A percentile compares a stretch with the other conserved stretches of the same genome.
phyloP scores from a whole-genome alignment of 257 asterid species.

The Penstemon eatonii region DNA sequence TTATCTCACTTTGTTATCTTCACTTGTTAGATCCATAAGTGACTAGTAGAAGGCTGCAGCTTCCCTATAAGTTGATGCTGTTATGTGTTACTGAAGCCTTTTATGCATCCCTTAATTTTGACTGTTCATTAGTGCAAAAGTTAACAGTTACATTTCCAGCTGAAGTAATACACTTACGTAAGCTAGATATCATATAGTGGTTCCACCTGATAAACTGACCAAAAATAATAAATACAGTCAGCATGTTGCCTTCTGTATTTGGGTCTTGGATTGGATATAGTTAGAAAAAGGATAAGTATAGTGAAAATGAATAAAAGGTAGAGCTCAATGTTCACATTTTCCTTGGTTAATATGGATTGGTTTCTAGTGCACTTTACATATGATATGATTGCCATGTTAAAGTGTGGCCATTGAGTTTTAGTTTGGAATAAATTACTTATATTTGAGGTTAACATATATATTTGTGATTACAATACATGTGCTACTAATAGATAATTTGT shows the following conservation, averaged over 20 bases:
- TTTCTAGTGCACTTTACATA: neutral
- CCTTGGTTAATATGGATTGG: neutral
- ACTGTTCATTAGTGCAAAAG: neutral
- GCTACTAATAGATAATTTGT: constrained; percentile 19
- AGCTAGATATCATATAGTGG: neutral
- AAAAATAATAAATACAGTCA: neutral
- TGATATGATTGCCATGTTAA: neutral
- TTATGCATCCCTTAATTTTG: neutral
- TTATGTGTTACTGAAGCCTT: no score
- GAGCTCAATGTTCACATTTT: no score
- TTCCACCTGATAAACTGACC: neutral
- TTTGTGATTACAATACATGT: neutral
- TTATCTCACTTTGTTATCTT: neutral
- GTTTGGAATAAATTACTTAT: neutral
- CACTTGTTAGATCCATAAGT: no score
- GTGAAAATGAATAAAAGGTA: no score
- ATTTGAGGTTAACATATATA: neutral
- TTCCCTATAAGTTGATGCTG: no score
- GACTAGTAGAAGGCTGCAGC: no score
- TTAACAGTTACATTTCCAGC: neutral
- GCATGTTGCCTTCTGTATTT: neutral
- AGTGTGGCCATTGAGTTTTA: neutral
- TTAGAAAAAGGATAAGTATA: no score
- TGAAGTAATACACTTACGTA: neutral
- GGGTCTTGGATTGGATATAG: neutral